A percentile compares a stretch with the other conserved stretches of the same genome.
phyloP scores from a whole-genome alignment of 306 rosid species.

The Quercus suber region DNA sequence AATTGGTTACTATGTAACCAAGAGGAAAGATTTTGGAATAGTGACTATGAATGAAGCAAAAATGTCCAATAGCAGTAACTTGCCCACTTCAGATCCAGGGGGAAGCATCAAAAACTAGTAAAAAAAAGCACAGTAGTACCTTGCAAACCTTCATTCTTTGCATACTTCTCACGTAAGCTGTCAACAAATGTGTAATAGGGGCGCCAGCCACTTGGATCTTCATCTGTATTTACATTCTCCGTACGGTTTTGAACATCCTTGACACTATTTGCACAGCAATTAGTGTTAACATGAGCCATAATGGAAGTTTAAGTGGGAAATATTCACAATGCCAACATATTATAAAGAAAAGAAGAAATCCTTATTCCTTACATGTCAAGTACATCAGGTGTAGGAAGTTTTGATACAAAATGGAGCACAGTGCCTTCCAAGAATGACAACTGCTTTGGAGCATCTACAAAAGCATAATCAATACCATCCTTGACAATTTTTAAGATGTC shows the following conservation, averaged over 20 bases:
- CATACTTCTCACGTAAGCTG: conserved; percentile 65
- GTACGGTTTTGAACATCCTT: conserved; percentile 71
- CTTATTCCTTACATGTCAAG: conserved; percentile 76
- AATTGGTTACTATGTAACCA: conserved; percentile 2
- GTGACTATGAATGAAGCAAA: conserved; percentile 1
- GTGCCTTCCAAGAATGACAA: conserved; percentile 75
- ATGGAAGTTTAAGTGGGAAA: neutral
- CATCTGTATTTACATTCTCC: conserved; percentile 70
- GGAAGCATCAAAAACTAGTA: neutral
- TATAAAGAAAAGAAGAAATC: conserved; percentile 19
- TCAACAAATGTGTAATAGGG: conserved; percentile 69
- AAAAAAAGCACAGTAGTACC: conserved; percentile 34
- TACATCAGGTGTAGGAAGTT: conserved; percentile 74
- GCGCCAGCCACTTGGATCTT: conserved; percentile 99
- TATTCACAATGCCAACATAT: conserved; percentile 15
- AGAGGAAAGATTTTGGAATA: neutral
- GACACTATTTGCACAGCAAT: conserved; percentile 43
- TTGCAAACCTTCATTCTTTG: conserved; percentile 76
- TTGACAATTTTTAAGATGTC: conserved; percentile 73
- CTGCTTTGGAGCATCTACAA: conserved; percentile 72
- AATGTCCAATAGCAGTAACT: neutral
- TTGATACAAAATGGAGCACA: conserved; percentile 68
- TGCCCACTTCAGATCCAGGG: neutral
- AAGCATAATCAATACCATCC: conserved; percentile 83
- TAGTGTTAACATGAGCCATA: conserved; percentile 19